A percentile compares a stretch with the other conserved stretches of the same genome.
These are phyloP conservation scores for Penicillium sp. DNA, from an alignment of 2,329 filamentous ascomycete genomes.

Conservation along the genomic window DNA sequence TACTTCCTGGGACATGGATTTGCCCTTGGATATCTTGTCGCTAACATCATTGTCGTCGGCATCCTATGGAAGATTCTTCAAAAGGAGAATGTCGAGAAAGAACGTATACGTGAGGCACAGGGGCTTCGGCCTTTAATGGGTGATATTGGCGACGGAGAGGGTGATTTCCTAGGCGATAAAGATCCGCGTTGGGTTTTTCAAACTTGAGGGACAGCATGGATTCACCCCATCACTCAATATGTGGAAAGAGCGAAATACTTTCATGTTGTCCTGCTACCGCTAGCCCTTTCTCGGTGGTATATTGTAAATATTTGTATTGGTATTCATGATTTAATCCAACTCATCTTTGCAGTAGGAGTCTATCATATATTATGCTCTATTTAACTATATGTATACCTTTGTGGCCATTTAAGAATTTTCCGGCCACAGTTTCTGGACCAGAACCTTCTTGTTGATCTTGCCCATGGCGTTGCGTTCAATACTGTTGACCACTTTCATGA, in stretches of 20 bases:
- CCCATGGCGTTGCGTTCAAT: constrained; percentile 74
- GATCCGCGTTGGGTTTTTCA: constrained; percentile 71
- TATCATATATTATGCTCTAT: neutral
- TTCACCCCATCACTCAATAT: no score
- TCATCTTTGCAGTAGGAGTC: no score
- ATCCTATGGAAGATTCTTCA: constrained; percentile 60
- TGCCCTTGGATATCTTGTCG: constrained; percentile 66
- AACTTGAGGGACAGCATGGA: constrained; percentile 47
- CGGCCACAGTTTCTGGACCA: constrained; percentile 46
- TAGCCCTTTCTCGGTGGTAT: no score
- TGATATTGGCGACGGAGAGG: constrained; percentile 56
- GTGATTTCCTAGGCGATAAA: constrained; percentile 63
- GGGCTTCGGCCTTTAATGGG: constrained; percentile 33
- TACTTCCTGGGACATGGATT: constrained; percentile 70
- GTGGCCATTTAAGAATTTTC: constrained; percentile 17
- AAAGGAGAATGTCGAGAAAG: constrained; percentile 62
- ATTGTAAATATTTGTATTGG: no score
- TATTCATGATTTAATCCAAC: no score
- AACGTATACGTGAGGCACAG: constrained; percentile 49
- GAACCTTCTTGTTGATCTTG: constrained; percentile 61
- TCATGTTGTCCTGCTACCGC: no score
- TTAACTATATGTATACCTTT: neutral
- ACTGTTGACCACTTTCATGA: constrained; percentile 76
- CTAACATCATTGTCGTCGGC: constrained; percentile 60
- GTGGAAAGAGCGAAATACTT: no score